A percentile compares a stretch with the other conserved stretches of the same genome.
These are phyloP conservation scores for Adiantum capillusveneris DNA, from an alignment of 75 land plant genomes.

Conservation along the genomic window DNA sequence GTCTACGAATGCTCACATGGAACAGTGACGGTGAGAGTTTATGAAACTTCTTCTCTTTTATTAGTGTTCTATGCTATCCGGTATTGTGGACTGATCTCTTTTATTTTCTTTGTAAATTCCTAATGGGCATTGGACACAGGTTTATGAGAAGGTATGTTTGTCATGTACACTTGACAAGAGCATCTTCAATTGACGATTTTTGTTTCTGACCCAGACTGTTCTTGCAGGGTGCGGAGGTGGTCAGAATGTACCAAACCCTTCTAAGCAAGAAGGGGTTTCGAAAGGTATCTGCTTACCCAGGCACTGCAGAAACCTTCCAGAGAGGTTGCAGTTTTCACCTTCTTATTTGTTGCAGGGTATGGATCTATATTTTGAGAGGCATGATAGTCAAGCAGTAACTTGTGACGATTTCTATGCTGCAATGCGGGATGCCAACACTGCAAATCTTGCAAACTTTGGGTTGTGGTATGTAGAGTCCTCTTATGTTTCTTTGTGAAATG, in stretches of 20 bases:
- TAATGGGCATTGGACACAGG: slow-evolving; percentile 40
- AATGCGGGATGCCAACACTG: slow-evolving; percentile 91
- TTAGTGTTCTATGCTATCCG: neutral
- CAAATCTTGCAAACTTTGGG: slow-evolving; percentile 70
- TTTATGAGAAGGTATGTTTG: slow-evolving; percentile 78
- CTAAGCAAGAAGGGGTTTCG: slow-evolving; percentile 73
- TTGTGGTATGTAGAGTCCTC: slow-evolving; percentile 41
- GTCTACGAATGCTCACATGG: neutral
- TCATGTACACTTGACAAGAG: too few relatives aligned
- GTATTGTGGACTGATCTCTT: neutral
- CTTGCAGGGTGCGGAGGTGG: slow-evolving; percentile 91
- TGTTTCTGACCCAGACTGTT: neutral
- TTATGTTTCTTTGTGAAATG: slow-evolving; percentile 1
- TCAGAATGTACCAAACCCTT: slow-evolving; percentile 95
- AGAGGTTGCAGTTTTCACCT: too few relatives aligned
- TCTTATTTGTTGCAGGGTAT: slow-evolving; percentile 55
- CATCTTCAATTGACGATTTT: too few relatives aligned
- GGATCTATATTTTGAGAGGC: slow-evolving; percentile 93
- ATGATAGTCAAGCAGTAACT: slow-evolving; percentile 95
- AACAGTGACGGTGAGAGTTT: slow-evolving; percentile 46
- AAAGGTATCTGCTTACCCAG: slow-evolving; percentile 65
- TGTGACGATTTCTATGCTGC: slow-evolving; percentile 96
- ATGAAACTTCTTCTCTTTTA: neutral
- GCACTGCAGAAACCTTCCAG: too few relatives aligned
- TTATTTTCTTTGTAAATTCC: slow-evolving; percentile 6